These are phyloP conservation scores for Cystoderma amianthinum DNA, from an alignment of 768 basidiomycete species.

Conservation along the genomic window DNA sequence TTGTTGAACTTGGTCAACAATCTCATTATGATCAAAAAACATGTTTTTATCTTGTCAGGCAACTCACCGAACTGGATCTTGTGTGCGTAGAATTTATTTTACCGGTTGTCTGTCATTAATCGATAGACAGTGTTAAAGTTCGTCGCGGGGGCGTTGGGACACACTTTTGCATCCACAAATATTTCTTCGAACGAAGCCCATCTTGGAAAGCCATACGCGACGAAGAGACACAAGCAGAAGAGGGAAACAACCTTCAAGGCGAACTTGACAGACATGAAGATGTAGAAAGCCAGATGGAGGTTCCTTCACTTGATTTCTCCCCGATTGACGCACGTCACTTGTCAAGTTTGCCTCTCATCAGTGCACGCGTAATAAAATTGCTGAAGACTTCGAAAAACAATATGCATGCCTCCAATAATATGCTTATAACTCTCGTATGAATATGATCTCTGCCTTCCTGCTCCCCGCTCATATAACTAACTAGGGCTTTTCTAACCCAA, in stretches of 20 bases:
- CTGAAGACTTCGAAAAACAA: conserved; percentile 63
- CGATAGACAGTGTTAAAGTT: conserved; percentile 55
- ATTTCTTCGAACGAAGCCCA: conserved; percentile 72
- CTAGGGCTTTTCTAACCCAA: conserved; percentile 72
- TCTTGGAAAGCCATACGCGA: conserved; percentile 74
- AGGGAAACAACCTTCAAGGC: conserved; percentile 13
- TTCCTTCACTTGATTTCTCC: conserved; percentile 44
- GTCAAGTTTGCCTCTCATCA: conserved; percentile 67
- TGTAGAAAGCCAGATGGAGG: conserved; percentile 25
- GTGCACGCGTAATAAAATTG: conserved; percentile 63
- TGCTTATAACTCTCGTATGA: conserved; percentile 75
- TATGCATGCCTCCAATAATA: conserved; percentile 68
- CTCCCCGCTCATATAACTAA: no score
- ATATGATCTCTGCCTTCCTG: conserved; percentile 19
- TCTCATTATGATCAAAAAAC: conserved; percentile 87
- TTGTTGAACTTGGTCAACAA: conserved; percentile 68
- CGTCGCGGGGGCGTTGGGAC: conserved; percentile 70
- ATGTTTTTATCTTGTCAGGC: conserved; percentile 79
- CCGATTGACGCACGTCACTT: conserved; percentile 75
- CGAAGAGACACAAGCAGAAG: conserved; percentile 53
- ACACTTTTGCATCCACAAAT: conserved; percentile 75
- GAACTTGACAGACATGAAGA: conserved; percentile 20
- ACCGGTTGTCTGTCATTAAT: neutral
- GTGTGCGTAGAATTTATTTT: no score
- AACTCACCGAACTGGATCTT: conserved; percentile 65